Percentiles rank a stretch among this genome's conserved stretches.
These are phyloP conservation scores for Boletus fagicola DNA, from an alignment of 768 basidiomycete genomes.

Conservation along the genomic window DNA sequence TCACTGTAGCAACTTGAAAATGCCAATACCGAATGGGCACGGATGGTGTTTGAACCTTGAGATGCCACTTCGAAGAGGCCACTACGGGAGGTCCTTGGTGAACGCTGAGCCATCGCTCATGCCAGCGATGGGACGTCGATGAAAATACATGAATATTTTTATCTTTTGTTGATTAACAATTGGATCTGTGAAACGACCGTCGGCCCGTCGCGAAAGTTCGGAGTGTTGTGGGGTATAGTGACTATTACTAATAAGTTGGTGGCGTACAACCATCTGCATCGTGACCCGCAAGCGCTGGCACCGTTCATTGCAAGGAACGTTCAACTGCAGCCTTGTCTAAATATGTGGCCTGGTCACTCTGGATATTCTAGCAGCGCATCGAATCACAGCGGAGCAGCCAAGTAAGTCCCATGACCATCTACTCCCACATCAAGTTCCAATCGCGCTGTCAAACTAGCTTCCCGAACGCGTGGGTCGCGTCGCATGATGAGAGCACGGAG, in stretches of 20 bases:
- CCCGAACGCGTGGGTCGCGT: conserved; percentile 15
- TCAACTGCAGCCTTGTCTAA: not conserved
- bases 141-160: not conserved
- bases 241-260: not conserved
- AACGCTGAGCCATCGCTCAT: not conserved
- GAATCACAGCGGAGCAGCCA: not conserved
- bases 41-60: not conserved
- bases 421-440: not conserved
- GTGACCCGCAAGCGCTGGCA: too few species aligned
- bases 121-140: not conserved
- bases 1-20: not conserved
- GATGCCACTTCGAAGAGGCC: not conserved
- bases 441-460: conserved; percentile 5
- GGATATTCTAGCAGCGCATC: conserved; percentile 6
- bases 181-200: not conserved
- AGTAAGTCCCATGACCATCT: conserved; percentile 13
- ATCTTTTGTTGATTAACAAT: not conserved
- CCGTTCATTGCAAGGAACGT: not conserved
- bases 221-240: too few species aligned
- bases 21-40: not conserved
- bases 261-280: not conserved
- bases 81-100: not conserved
- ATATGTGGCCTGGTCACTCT: conserved; percentile 6
- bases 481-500: not conserved
- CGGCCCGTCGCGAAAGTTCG: too few species aligned